Evolutionary conservation across 352 stramenopile genomes (phyloP), one percentile per base, ranked within the genome.

Genomic region (Phytopythium litorale): DNA sequence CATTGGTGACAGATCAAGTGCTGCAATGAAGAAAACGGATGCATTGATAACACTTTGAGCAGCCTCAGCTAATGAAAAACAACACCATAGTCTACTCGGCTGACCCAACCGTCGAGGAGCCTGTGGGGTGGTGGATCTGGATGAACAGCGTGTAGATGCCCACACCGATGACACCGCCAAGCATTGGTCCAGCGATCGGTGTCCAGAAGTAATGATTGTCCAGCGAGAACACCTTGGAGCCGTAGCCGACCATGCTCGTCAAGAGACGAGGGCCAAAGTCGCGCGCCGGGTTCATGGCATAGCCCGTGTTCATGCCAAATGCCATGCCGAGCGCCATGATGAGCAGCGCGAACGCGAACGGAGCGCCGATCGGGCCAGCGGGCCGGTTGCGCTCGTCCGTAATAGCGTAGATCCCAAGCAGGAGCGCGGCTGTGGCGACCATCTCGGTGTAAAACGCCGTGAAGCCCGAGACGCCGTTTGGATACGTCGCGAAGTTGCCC

Each of bases 251-350:
- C 21, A 71, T 32, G 21, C 37, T 43, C 13, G 71, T 65, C 23
- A 83, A 70, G 30, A 82, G 33, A 11, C 73, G 64, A 3, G 71
- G 67, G 4, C 70, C 69, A 42, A 76, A 73, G 48, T 76, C 69
- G 19, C 69, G 69, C 23, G 73, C 73, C 11, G 75, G 75, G 45
- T 84, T 84, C 62, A 84, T 73, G 1, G 75, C 73, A 55, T 75
- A 79, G 2, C 71, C 67, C 5, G 68, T 78, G 59, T 73, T 73
- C 64, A 75, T 73, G 55, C 78, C 81, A 49, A 90, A 84, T 7
- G 74, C 75, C 73, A 90, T 87, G 23, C 81, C 76, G 8, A 90
- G 62, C 0, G 70, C 78, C 60, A 80, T 75, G 67, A 90, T 79
- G 45, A 90, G 71, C 25, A 86, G 30, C 23, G 73, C 77, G 53